Evolutionary conservation across 2,329 filamentous ascomycete species (phyloP).

Genomic region (Fusarium sp.): DNA sequence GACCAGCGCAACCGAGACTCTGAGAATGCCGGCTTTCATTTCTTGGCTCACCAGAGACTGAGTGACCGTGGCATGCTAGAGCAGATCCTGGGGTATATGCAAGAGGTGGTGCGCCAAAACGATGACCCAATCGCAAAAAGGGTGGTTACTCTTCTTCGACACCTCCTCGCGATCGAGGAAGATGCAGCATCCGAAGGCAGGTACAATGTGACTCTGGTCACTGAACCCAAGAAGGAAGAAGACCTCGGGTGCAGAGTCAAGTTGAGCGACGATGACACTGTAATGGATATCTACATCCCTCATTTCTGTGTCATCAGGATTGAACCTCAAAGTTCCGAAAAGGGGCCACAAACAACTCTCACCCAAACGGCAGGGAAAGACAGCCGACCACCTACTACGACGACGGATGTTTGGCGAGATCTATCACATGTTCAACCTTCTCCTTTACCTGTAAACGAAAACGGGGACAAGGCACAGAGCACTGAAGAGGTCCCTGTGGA

Average conservation of each 20-base stretch:
- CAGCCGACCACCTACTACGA: neutral
- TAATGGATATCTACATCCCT: slow-evolving; percentile 55
- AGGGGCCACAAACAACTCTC: neutral
- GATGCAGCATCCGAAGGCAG: slow-evolving; percentile 45
- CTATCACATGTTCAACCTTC: fast-evolving
- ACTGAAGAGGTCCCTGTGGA: slow-evolving; percentile 8
- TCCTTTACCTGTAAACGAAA: neutral
- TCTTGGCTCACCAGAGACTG: slow-evolving; percentile 55
- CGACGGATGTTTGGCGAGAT: neutral
- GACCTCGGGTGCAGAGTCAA: slow-evolving; percentile 38
- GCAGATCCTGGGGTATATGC: slow-evolving; percentile 51
- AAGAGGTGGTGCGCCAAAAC: slow-evolving; percentile 48
- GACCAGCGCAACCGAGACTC: slow-evolving; percentile 35
- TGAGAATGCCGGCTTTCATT: slow-evolving; percentile 35
- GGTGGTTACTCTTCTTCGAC: slow-evolving; percentile 54
- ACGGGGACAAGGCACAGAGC: neutral
- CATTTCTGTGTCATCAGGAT: slow-evolving; percentile 57
- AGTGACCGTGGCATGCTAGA: slow-evolving; percentile 57
- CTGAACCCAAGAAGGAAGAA: slow-evolving; percentile 23
- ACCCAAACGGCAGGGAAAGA: no score
- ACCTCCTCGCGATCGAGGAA: slow-evolving; percentile 57
- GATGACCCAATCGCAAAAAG: slow-evolving; percentile 55
- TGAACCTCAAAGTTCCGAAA: slow-evolving; percentile 4
- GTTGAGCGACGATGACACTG: slow-evolving; percentile 6
- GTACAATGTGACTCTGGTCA: slow-evolving; percentile 39